These are phyloP conservation scores for Wickerhamomyces mucosus DNA, from an alignment of 805 yeast genomes.

Conservation along the genomic window DNA sequence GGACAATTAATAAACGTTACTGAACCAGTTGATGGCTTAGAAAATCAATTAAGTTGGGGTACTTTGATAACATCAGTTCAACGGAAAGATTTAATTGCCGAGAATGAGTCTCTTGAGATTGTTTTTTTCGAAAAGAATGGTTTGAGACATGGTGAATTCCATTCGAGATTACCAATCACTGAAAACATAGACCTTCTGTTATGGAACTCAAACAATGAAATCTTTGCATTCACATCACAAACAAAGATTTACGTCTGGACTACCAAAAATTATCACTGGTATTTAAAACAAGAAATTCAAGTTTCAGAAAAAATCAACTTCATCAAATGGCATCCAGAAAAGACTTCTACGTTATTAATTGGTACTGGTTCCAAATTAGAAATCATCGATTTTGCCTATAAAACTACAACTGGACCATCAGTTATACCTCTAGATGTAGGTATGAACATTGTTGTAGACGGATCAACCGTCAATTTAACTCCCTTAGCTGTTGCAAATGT, in stretches of 20 bases:
- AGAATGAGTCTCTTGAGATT: slow-evolving; percentile 37
- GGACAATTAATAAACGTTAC: slow-evolving; percentile 75
- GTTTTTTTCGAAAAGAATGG: slow-evolving; percentile 93
- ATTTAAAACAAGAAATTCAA: slow-evolving; percentile 70
- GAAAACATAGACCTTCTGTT: slow-evolving; percentile 41
- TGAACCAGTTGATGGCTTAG: slow-evolving; percentile 82
- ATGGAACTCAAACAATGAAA: slow-evolving; percentile 80
- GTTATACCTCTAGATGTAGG: slow-evolving; percentile 65
- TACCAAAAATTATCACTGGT: slow-evolving; percentile 91
- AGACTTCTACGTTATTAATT: slow-evolving; percentile 64
- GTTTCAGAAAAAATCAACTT: slow-evolving; percentile 24
- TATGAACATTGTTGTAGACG: slow-evolving; percentile 74
- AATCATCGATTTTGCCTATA: slow-evolving; percentile 58
- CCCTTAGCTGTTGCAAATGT: slow-evolving; percentile 80
- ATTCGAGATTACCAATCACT: slow-evolving; percentile 48
- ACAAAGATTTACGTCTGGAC: slow-evolving; percentile 82
- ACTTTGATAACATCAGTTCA: slow-evolving; percentile 77
- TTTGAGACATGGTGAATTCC: slow-evolving; percentile 79
- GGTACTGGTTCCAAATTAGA: slow-evolving; percentile 46
- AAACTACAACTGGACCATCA: slow-evolving; percentile 60
- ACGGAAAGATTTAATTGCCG: slow-evolving; percentile 39
- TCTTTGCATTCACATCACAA: slow-evolving; percentile 56
- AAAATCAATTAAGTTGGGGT: slow-evolving; percentile 78
- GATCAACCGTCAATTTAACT: slow-evolving; percentile 58
- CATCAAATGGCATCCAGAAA: slow-evolving; percentile 82